A percentile compares a stretch with the other conserved stretches of the same genome.
phyloP scores from a whole-genome alignment of 2,329 filamentous ascomycete species.

The Exserohilum turcica region DNA sequence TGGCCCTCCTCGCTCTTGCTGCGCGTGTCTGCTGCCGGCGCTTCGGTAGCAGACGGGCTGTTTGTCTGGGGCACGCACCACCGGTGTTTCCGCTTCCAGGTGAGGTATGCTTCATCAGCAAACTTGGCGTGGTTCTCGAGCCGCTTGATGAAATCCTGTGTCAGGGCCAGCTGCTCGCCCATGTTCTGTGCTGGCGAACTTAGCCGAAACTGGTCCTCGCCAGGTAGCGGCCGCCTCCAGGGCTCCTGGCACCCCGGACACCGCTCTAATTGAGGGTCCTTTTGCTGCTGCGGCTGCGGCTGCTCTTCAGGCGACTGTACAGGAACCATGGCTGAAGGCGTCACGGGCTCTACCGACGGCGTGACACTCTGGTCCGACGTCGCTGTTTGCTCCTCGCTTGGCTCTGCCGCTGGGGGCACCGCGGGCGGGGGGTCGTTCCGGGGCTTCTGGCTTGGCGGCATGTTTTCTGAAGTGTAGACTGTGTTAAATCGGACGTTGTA shows the following conservation, averaged over 20 bases:
- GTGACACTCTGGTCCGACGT: conserved; percentile 10
- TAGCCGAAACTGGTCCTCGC: conserved; percentile 12
- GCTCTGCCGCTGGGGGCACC: conserved; percentile 6
- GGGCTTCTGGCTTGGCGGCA: conserved; percentile 25
- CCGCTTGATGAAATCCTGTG: conserved; percentile 23
- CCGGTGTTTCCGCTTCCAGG: conserved; percentile 8
- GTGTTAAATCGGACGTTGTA: conserved; percentile 36
- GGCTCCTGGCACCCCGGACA: conserved; percentile 27
- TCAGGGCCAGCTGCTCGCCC: conserved; percentile 18
- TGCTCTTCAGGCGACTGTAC: conserved; percentile 7
- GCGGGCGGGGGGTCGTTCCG: conserved; percentile 22
- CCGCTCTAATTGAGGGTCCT: conserved; percentile 26
- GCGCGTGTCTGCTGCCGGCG: conserved; percentile 8
- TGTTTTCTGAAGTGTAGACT: conserved; percentile 22
- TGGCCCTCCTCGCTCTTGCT: conserved; percentile 6
- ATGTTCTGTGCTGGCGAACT: conserved; percentile 22
- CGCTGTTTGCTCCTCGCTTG: conserved; percentile 11
- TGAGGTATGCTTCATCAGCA: conserved; percentile 24
- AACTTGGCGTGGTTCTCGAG: conserved; percentile 23
- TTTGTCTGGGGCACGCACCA: conserved; percentile 4
- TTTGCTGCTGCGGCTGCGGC: conserved; percentile 10
- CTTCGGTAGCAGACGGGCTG: conserved; percentile 9
- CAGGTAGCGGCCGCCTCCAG: conserved; percentile 27
- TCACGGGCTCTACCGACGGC: conserved; percentile 14
- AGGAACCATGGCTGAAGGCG: not conserved